These are phyloP conservation scores for Onygena corvina DNA, from an alignment of 2,329 filamentous ascomycete genomes.

Conservation along the genomic window DNA sequence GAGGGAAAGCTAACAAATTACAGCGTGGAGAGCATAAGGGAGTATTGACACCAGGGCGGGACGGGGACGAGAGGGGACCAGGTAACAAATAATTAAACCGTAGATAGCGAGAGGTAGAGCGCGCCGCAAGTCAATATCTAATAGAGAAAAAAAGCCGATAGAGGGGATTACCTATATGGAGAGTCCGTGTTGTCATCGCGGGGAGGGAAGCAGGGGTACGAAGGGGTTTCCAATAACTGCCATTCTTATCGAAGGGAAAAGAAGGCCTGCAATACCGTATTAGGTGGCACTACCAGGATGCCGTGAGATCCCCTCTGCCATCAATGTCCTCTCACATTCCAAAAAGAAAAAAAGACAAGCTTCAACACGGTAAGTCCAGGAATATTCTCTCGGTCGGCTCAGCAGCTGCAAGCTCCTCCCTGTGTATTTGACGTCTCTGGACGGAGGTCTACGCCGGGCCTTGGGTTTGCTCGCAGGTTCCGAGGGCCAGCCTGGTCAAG, in stretches of 20 bases:
- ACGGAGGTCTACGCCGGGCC: slow-evolving; percentile 55
- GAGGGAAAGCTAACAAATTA: slow-evolving; percentile 4
- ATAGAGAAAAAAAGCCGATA: slow-evolving; percentile 21
- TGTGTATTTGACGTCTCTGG: slow-evolving; percentile 50
- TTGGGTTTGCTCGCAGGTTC: slow-evolving; percentile 57
- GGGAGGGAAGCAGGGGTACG: too few relatives aligned
- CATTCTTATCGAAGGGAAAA: neutral
- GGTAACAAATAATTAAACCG: slow-evolving; percentile 3
- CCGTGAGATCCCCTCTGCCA: neutral
- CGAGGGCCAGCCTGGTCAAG: slow-evolving; percentile 91
- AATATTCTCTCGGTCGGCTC: slow-evolving; percentile 19
- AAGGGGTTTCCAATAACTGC: too few relatives aligned
- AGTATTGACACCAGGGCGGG: slow-evolving; percentile 1
- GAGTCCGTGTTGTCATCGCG: too few relatives aligned
- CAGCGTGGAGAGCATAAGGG: neutral
- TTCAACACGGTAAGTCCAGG: too few relatives aligned
- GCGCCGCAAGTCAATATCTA: slow-evolving; percentile 9
- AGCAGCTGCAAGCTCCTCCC: slow-evolving; percentile 53
- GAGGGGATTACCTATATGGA: slow-evolving; percentile 8
- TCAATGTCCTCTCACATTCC: neutral
- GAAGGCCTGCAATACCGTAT: neutral
- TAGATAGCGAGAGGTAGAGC: slow-evolving; percentile 3
- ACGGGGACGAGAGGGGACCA: neutral
- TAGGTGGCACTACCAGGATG: neutral
- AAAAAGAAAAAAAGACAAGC: neutral